These are phyloP conservation scores for Boletus rubropictus DNA, from an alignment of 768 basidiomycete species.

Conservation along the genomic window DNA sequence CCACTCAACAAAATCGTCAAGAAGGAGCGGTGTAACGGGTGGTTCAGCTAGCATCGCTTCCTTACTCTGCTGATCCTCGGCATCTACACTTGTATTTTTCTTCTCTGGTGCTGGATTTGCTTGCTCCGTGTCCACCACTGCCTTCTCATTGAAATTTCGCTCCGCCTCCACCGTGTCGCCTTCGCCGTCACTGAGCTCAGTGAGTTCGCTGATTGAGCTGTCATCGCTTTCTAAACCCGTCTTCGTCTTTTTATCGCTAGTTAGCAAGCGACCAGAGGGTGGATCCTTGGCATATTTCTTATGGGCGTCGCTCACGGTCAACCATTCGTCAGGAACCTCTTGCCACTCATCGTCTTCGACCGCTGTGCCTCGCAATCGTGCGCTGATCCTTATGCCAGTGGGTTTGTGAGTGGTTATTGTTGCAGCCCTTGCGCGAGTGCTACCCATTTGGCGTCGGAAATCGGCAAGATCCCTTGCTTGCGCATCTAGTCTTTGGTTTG, in stretches of 20 bases:
- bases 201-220: conserved; percentile 66
- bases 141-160: not conserved
- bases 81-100: not conserved
- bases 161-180: conserved; percentile 23
- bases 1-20: conserved; percentile 76
- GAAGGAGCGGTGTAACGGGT: conserved; percentile 21
- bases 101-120: not conserved
- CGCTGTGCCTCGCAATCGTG: conserved; percentile 51
- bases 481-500: conserved; percentile 61
- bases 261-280: conserved; percentile 5
- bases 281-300: conserved; percentile 12
- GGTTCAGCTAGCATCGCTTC: not conserved
- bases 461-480: conserved; percentile 67
- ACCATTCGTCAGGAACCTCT: conserved; percentile 72
- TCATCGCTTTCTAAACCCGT: conserved; percentile 60
- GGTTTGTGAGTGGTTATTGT: conserved; percentile 26
- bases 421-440: conserved; percentile 10
- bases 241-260: conserved; percentile 25
- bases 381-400: conserved; percentile 60
- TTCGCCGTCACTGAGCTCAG: conserved; percentile 57
- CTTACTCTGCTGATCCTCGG: conserved; percentile 3
- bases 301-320: conserved; percentile 20
- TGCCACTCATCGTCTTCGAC: conserved; percentile 70
- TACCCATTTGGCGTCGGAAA: conserved; percentile 44
- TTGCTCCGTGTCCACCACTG: conserved; percentile 2